Evolutionary conservation across 2,329 filamentous ascomycete species (phyloP).

Genomic region (Periglandula ipomoeae): DNA sequence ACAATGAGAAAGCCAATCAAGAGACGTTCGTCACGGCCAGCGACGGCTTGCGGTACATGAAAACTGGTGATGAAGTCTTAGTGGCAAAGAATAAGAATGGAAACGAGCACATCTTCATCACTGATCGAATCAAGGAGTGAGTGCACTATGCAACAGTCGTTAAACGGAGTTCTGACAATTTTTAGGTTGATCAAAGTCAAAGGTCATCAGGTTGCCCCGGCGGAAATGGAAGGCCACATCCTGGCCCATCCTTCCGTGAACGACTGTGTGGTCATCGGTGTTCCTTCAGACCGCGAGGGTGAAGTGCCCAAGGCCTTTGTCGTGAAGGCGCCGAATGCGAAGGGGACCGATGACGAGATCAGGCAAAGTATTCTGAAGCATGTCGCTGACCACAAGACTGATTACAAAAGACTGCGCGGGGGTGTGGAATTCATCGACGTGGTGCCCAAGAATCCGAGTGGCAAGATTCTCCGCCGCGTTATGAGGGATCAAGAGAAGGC

Average conservation of each 20-base stretch:
- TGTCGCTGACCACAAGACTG: slow-evolving; percentile 5
- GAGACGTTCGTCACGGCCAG: slow-evolving; percentile 60
- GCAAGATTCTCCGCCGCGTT: slow-evolving; percentile 46
- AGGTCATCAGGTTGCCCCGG: slow-evolving; percentile 50
- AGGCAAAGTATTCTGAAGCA: slow-evolving; percentile 5
- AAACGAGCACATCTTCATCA: slow-evolving; percentile 70
- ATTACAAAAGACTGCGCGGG: slow-evolving; percentile 42
- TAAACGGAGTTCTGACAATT: background rate
- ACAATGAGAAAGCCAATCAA: slow-evolving; percentile 68
- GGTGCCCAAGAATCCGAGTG: slow-evolving; percentile 52
- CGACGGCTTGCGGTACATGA: slow-evolving; percentile 58
- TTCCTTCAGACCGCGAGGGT: slow-evolving; percentile 38
- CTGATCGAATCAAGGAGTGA: slow-evolving; percentile 59
- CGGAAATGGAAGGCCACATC: slow-evolving; percentile 33
- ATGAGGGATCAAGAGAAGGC: slow-evolving; percentile 29
- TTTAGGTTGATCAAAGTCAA: slow-evolving; percentile 47
- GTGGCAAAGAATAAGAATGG: slow-evolving; percentile 39
- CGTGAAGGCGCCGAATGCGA: slow-evolving; percentile 23
- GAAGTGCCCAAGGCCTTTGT: slow-evolving; percentile 57
- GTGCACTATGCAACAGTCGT: background rate
- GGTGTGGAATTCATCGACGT: slow-evolving; percentile 41
- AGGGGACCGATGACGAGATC: slow-evolving; percentile 10
- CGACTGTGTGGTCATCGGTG: slow-evolving; percentile 57
- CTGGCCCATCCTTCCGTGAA: slow-evolving; percentile 36
- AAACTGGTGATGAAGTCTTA: slow-evolving; percentile 72